Base-by-base conservation (phyloP, 108 stramenopile genomes). In the Nannochloropsis salina region DNA sequence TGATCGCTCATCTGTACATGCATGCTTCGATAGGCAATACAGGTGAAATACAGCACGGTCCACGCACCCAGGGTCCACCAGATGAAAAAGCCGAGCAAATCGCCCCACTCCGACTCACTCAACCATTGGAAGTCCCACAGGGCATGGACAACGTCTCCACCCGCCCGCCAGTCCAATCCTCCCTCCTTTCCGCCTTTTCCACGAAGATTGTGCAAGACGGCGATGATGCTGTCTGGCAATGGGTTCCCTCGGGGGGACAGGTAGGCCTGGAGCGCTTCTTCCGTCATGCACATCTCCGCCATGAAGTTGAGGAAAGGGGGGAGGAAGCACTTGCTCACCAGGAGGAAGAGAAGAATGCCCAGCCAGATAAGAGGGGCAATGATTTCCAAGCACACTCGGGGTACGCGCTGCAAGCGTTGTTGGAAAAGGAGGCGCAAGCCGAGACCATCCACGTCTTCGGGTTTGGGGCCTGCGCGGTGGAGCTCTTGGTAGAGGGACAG, bases 401-500 rank as follows among this genome's bases (percentile, higher is more conserved):
- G 61, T n/a, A 74, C 20, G 20, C n/a, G 15, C n/a, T 74, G 61
- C 20, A 74, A 74, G n/a, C 61, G 61, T n/a, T 74, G 61, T 8
- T 74, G 61, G 6, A 74, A 74, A 74, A 74, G 61, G n/a, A 74
- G 61, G n/a, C 61, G 61, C 20, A 74, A 3, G n/a, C 61, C 61
- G 61, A 74, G 61, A n/a, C 20, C 61, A n/a, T 74, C 61, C 15
- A 74, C n/a, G n/a, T 74, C 61, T 74, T 74, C 61, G 8, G 61
- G 61, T 6, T 74, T 74, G 6, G 61, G 61, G 61, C 61, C 61
- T 8, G 61, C 61, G 61, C 61, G 61, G 6, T 74, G 61, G 20
- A 74, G 61, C 61, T 74, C 61, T 74, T 74, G 61, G n/a, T 74
- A 74, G 61, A 74, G 61, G 61, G 61, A 15, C 15, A 74, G 61